Percentiles rank a stretch among this genome's conserved stretches.
These are phyloP conservation scores for Penicillium arizonense DNA, from an alignment of 495 filamentous ascomycete genomes.

Conservation along the genomic window DNA sequence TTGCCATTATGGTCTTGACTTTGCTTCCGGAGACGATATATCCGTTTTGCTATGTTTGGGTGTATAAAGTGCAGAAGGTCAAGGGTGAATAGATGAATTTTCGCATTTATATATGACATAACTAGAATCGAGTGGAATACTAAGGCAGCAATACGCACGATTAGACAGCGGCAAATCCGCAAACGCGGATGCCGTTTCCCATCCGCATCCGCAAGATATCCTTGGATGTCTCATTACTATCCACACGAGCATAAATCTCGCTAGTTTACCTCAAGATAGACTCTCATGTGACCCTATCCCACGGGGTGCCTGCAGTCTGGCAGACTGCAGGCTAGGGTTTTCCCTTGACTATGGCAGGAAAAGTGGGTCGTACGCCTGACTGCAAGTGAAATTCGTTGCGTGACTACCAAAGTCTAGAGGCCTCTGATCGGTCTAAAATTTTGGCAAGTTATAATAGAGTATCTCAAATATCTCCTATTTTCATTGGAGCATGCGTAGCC, in stretches of 20 bases:
- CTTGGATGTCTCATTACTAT: too few relatives aligned
- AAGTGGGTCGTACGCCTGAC: neutral
- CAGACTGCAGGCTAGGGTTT: neutral
- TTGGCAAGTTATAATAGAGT: too few relatives aligned
- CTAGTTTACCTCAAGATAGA: too few relatives aligned
- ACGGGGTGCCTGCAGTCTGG: neutral
- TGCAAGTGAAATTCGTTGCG: neutral
- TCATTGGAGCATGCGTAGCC: neutral
- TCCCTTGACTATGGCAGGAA: neutral
- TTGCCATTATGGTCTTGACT: slow-evolving; percentile 14
- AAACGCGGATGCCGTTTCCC: too few relatives aligned
- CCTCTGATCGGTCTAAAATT: too few relatives aligned
- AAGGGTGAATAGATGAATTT: slow-evolving; percentile 2
- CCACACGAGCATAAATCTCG: too few relatives aligned
- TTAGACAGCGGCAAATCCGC: too few relatives aligned
- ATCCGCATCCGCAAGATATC: too few relatives aligned
- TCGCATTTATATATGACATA: too few relatives aligned
- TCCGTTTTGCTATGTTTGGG: slow-evolving; percentile 16
- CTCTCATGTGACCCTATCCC: neutral
- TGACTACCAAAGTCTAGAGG: neutral
- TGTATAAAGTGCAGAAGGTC: slow-evolving; percentile 5
- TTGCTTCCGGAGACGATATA: slow-evolving; percentile 19
- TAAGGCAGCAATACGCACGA: too few relatives aligned
- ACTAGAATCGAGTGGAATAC: too few relatives aligned
- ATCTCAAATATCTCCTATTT: neutral